Evolutionary conservation across 306 rosid genomes (phyloP).

Genomic region (Vicia sativa): DNA sequence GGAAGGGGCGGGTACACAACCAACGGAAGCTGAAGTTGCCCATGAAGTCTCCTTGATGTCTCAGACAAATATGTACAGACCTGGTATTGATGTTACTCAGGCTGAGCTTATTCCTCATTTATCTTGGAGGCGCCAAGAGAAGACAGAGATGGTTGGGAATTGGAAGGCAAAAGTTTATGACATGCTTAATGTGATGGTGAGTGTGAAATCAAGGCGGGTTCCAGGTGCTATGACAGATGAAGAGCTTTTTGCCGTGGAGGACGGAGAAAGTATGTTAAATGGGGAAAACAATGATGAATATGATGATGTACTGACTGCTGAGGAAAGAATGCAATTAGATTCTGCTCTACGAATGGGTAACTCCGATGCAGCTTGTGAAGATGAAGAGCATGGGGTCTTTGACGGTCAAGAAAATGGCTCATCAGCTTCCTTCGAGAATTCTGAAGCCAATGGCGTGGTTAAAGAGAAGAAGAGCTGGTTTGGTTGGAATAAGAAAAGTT

Average conservation of each 20-base stretch:
- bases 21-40: constrained; percentile 94
- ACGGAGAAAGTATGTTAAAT: constrained; percentile 75
- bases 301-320: constrained; percentile 93
- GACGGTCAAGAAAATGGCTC: constrained; percentile 77
- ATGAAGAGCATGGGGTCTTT: constrained; percentile 65
- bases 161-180: constrained; percentile 98
- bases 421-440: constrained; percentile 56
- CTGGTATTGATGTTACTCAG: constrained; percentile 98
- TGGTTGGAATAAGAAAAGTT: constrained; percentile 89
- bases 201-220: constrained; percentile 95
- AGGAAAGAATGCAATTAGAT: constrained; percentile 91
- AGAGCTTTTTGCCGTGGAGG: constrained; percentile 90
- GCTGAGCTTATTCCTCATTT: constrained; percentile 95
- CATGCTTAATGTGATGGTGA: constrained; percentile 98
- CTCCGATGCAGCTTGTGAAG: constrained; percentile 70
- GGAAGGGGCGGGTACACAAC: constrained; percentile 98
- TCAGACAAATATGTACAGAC: constrained; percentile 94
- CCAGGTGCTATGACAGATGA: constrained; percentile 99
- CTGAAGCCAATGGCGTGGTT: constrained; percentile 67
- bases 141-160: constrained; percentile 91
- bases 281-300: constrained; percentile 84
- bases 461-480: constrained; percentile 99
- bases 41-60: constrained; percentile 96
- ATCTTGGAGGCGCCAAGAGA: constrained; percentile 99
- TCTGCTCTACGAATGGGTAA: constrained; percentile 90